Conservation (phyloP, 202 grass and related monocot species). For the Zoysia matrella region DNA sequence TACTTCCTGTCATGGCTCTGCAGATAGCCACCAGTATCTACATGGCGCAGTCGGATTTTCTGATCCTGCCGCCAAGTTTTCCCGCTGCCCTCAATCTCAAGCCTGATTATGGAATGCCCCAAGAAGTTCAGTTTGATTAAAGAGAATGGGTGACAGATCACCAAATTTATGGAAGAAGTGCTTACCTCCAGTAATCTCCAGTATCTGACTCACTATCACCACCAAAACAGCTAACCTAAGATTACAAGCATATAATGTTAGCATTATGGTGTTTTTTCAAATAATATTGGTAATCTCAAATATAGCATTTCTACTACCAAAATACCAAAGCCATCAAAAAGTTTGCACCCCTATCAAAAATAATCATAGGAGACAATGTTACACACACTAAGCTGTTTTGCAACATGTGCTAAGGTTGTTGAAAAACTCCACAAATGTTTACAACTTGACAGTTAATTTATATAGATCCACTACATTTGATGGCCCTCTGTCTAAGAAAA, state of each 20-base stretch:
- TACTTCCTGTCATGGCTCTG: conserved; percentile 94
- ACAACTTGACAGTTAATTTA: conserved; percentile 17
- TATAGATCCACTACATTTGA: neutral
- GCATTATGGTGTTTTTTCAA: neutral
- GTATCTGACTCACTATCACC: conserved; percentile 79
- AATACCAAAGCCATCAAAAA: neutral
- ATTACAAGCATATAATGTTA: conserved; percentile 29
- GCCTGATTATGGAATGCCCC: conserved; percentile 40
- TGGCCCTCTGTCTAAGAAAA: too few relatives aligned
- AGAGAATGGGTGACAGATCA: neutral
- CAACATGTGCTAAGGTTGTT: neutral
- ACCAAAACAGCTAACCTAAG: conserved; percentile 92
- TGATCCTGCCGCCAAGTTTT: conserved; percentile 86
- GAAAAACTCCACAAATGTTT: conserved; percentile 20
- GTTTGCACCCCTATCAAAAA: neutral
- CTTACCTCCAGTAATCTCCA: conserved; percentile 88
- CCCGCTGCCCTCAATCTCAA: conserved; percentile 73
- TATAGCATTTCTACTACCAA: neutral
- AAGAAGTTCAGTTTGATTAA: conserved; percentile 19
- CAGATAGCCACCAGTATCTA: conserved; percentile 81
- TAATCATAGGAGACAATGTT: neutral
- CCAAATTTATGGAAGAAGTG: conserved; percentile 14
- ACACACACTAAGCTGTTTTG: neutral
- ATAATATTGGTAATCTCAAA: neutral
- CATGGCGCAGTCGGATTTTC: conserved; percentile 68